Conservation (phyloP, 2,329 filamentous ascomycete genomes). For the Talaromyces sp. region DNA sequence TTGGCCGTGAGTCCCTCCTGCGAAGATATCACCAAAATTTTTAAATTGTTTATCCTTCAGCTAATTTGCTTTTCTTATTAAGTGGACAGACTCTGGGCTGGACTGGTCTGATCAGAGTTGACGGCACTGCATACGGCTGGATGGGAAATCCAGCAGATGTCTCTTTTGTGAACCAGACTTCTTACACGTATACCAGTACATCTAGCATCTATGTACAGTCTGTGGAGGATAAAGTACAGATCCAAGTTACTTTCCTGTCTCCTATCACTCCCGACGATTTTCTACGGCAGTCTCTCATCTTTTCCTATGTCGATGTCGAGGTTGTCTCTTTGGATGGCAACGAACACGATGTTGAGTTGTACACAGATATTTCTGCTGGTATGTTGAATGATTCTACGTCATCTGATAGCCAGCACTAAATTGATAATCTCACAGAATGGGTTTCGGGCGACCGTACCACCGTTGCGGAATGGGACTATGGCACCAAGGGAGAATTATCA, state of each 20-base stretch:
- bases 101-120: slow-evolving; percentile 67
- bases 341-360: slow-evolving; percentile 64
- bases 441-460: slow-evolving; percentile 59
- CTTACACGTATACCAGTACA: slow-evolving; percentile 69
- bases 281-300: slow-evolving; percentile 64
- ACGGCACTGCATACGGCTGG: slow-evolving; percentile 63
- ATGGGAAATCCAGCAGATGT: slow-evolving; percentile 56
- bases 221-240: slow-evolving; percentile 57
- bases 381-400: slow-evolving; percentile 24
- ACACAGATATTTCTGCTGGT: slow-evolving; percentile 70
- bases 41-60: not conserved
- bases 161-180: slow-evolving; percentile 54
- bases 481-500: slow-evolving; percentile 49
- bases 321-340: slow-evolving; percentile 61
- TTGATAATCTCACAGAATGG: slow-evolving; percentile 56
- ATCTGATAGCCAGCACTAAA: not conserved
- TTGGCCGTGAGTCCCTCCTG: slow-evolving; percentile 56
- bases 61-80: not conserved
- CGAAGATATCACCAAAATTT: not conserved
- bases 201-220: slow-evolving; percentile 67
- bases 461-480: slow-evolving; percentile 62
- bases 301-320: slow-evolving; percentile 66
- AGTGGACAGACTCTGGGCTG: slow-evolving; percentile 60
- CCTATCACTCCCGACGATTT: slow-evolving; percentile 66
- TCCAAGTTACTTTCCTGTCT: slow-evolving; percentile 69